phyloP scores from a whole-genome alignment of 805 yeast genomes.

The Candida ipomoeae region DNA sequence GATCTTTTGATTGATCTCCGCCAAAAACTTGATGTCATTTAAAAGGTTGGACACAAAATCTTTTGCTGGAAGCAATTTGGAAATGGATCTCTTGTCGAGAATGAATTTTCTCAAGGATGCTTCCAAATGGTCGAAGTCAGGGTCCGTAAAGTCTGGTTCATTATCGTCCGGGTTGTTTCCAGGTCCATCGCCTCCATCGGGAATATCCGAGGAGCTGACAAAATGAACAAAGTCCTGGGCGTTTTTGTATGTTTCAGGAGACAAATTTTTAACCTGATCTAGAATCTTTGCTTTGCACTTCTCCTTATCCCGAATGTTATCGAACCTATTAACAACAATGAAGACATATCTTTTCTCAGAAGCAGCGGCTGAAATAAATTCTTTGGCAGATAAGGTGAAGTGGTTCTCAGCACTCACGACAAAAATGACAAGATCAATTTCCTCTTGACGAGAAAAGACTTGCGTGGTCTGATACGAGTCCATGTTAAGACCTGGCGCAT shows the following conservation, averaged over 20 bases:
- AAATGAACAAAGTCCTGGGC: slow-evolving; percentile 92
- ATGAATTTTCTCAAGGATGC: slow-evolving; percentile 81
- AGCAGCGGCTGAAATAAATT: slow-evolving; percentile 85
- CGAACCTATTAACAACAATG: slow-evolving; percentile 91
- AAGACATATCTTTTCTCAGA: slow-evolving; percentile 88
- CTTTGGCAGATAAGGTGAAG: slow-evolving; percentile 89
- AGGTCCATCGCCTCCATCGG: slow-evolving; percentile 33
- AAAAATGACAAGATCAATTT: slow-evolving; percentile 91
- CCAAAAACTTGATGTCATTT: slow-evolving; percentile 57
- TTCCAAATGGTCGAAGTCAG: slow-evolving; percentile 80
- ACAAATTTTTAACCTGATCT: slow-evolving; percentile 77
- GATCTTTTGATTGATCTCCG: slow-evolving; percentile 58
- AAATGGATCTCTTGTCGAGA: slow-evolving; percentile 80
- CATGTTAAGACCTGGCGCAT: slow-evolving; percentile 95
- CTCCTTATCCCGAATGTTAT: slow-evolving; percentile 74
- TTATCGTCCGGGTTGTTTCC: slow-evolving; percentile 25
- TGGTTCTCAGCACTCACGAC: slow-evolving; percentile 96
- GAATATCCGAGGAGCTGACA: slow-evolving; percentile 60
- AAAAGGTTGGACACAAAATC: slow-evolving; percentile 73
- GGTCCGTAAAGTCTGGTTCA: slow-evolving; percentile 37
- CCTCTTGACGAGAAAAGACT: slow-evolving; percentile 93
- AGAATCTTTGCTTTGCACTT: slow-evolving; percentile 73
- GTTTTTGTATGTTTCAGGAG: slow-evolving; percentile 89
- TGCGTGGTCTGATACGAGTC: slow-evolving; percentile 93
- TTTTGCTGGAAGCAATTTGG: slow-evolving; percentile 90